Conservation (phyloP, 768 basidiomycete species). For the Phaeolepiota aurea region DNA sequence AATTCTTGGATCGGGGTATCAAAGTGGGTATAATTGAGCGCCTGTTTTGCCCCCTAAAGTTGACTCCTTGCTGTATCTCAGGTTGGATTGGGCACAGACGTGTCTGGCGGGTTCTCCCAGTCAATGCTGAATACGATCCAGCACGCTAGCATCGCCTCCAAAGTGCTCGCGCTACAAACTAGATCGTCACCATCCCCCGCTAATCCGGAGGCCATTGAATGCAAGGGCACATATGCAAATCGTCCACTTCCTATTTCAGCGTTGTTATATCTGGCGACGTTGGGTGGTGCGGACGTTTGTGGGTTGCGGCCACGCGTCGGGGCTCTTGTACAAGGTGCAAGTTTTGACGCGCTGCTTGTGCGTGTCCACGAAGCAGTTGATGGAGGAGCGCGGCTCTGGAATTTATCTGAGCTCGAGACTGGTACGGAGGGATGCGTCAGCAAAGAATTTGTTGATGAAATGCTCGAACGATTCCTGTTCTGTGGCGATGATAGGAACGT, state of each 20-base stretch:
- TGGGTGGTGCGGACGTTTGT: slow-evolving; percentile 86
- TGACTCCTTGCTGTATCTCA: slow-evolving; percentile 18
- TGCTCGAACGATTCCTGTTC: slow-evolving; percentile 81
- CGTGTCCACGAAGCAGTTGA: slow-evolving; percentile 38
- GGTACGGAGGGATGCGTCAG: slow-evolving; percentile 12
- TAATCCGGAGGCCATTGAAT: slow-evolving; percentile 2
- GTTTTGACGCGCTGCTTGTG: slow-evolving; percentile 84
- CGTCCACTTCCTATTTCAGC: slow-evolving; percentile 67
- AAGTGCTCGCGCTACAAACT: slow-evolving; percentile 52
- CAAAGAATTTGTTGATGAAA: slow-evolving; percentile 35
- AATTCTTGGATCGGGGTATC: slow-evolving; percentile 74
- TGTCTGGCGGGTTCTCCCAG: slow-evolving; percentile 78
- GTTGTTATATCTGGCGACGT: slow-evolving; percentile 83
- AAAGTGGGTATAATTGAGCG: slow-evolving; percentile 69
- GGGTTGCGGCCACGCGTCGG: slow-evolving; percentile 61
- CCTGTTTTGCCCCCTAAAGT: too few relatives aligned
- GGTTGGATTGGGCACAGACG: slow-evolving; percentile 94
- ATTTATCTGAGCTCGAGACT: background rate
- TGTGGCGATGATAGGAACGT: slow-evolving; percentile 86
- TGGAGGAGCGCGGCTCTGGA: slow-evolving; percentile 19
- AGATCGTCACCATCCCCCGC: slow-evolving; percentile 6
- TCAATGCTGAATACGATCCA: slow-evolving; percentile 74
- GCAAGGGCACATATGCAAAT: slow-evolving; percentile 30
- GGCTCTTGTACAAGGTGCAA: slow-evolving; percentile 72
- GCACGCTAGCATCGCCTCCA: slow-evolving; percentile 74